Conservation (phyloP, 129 eudicot species). For the Escallonia rubra region DNA sequence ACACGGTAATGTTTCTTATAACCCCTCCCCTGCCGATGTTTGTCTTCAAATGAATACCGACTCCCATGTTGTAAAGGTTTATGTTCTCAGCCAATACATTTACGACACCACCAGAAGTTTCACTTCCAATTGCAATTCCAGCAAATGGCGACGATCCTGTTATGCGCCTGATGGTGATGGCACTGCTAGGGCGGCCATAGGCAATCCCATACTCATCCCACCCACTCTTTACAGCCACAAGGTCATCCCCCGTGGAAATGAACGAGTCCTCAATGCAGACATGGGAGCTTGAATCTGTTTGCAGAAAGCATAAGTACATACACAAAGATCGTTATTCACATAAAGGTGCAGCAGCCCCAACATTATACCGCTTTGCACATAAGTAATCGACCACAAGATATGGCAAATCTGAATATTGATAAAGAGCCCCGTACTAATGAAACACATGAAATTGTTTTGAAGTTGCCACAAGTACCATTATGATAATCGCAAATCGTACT, state of each 20-base stretch:
- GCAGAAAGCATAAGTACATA: background rate
- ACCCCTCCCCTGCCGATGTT: constrained; percentile 83
- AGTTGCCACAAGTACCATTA: too few species aligned
- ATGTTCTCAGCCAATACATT: constrained; percentile 74
- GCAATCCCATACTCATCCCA: constrained; percentile 96
- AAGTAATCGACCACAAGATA: background rate
- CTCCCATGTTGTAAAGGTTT: constrained; percentile 61
- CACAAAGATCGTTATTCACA: background rate
- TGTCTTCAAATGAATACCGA: constrained; percentile 86
- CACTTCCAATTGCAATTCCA: constrained; percentile 92
- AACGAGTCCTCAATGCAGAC: constrained; percentile 96
- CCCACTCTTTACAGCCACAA: constrained; percentile 90
- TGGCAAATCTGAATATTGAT: background rate
- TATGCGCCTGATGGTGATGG: constrained; percentile 77
- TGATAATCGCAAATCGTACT: background rate
- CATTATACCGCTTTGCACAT: too few species aligned
- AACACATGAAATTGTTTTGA: background rate
- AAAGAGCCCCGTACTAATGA: background rate
- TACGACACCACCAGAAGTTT: constrained; percentile 82
- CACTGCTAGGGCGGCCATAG: constrained; percentile 62
- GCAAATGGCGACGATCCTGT: constrained; percentile 86
- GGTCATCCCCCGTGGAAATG: constrained; percentile 93
- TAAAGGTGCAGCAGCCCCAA: background rate
- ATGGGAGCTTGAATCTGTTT: constrained; percentile 86
- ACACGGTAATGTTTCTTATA: constrained; percentile 66